A percentile compares a stretch with the other conserved stretches of the same genome.
Conservation (phyloP, 345 rosid genomes). For the Eutrema japonicum region DNA sequence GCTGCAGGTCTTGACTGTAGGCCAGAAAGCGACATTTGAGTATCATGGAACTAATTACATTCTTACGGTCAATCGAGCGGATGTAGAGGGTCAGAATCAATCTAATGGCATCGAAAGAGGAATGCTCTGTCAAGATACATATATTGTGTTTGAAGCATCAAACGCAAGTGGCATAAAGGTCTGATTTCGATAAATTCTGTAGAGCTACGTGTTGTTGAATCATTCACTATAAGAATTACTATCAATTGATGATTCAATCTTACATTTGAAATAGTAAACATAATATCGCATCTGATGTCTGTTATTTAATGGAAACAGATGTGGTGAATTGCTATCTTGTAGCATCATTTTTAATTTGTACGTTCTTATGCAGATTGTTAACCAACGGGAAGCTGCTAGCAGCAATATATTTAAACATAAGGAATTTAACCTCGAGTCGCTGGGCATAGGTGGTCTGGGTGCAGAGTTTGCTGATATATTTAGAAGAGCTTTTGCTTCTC, state of each 20-base stretch:
- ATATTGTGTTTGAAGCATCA: slow-evolving; percentile 85
- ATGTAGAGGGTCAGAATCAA: slow-evolving; percentile 66
- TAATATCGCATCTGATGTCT: slow-evolving; percentile 14
- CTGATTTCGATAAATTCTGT: slow-evolving; percentile 23
- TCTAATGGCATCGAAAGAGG: slow-evolving; percentile 81
- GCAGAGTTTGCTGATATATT: slow-evolving; percentile 99
- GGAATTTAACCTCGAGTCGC: slow-evolving; percentile 91
- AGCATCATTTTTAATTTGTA: slow-evolving; percentile 16
- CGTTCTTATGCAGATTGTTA: slow-evolving; percentile 67
- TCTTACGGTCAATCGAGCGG: slow-evolving; percentile 81
- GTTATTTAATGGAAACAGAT: slow-evolving; percentile 2
- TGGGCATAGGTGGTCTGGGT: slow-evolving; percentile 98
- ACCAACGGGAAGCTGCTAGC: slow-evolving; percentile 98
- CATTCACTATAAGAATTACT: not conserved
- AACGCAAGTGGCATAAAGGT: slow-evolving; percentile 96
- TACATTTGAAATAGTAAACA: slow-evolving; percentile 3
- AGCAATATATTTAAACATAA: slow-evolving; percentile 92
- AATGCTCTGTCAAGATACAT: slow-evolving; percentile 72
- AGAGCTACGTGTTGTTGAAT: slow-evolving; percentile 19
- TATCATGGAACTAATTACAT: slow-evolving; percentile 91
- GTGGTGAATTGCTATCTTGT: slow-evolving; percentile 19
- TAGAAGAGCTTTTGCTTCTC: slow-evolving; percentile 99
- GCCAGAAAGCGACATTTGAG: slow-evolving; percentile 87
- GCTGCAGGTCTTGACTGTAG: slow-evolving; percentile 85
- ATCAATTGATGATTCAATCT: not conserved